Percentiles rank a stretch among this genome's conserved stretches.
Evolutionary conservation across 768 basidiomycete species (phyloP).

Genomic region (Tubosaeta sp.): DNA sequence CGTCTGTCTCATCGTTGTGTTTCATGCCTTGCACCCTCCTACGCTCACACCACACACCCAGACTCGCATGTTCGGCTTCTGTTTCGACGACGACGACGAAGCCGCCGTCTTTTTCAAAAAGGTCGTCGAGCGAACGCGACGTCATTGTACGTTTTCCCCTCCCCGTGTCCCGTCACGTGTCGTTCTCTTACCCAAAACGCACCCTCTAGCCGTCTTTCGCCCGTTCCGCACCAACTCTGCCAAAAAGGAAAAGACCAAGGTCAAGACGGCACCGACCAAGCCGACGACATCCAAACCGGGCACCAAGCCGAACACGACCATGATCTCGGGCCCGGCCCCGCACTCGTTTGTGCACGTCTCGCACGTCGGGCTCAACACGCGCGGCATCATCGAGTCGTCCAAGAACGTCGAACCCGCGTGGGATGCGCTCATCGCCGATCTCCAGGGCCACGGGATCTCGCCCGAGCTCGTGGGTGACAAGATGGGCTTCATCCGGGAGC

Average conservation of each 20-base stretch:
- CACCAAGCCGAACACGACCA: slow-evolving; percentile 19
- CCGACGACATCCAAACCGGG: slow-evolving; percentile 25
- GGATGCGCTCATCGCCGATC: slow-evolving; percentile 42
- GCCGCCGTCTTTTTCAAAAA: slow-evolving; percentile 59
- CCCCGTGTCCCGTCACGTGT: slow-evolving; percentile 1
- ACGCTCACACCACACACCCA: background rate
- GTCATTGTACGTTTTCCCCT: slow-evolving; percentile 30
- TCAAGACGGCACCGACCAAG: background rate
- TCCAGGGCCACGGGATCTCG: slow-evolving; percentile 38
- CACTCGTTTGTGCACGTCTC: slow-evolving; percentile 64
- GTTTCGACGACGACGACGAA: slow-evolving; percentile 58
- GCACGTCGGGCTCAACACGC: slow-evolving; percentile 55
- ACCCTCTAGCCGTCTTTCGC: slow-evolving; percentile 21
- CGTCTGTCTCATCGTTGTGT: background rate
- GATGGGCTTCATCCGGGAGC: slow-evolving; percentile 34
- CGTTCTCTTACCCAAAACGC: background rate
- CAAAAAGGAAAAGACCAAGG: slow-evolving; percentile 21
- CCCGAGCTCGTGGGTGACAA: slow-evolving; percentile 29
- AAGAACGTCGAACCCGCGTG: slow-evolving; percentile 52
- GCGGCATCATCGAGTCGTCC: slow-evolving; percentile 50
- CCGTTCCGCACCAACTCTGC: slow-evolving; percentile 26
- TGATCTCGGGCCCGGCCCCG: slow-evolving; percentile 56
- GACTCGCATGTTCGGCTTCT: slow-evolving; percentile 51
- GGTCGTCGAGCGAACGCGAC: slow-evolving; percentile 48
- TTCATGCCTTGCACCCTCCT: background rate